Percentiles rank a stretch among this genome's conserved stretches.
Conservation (phyloP, 441 rosid species). For the Iberis amara region DNA sequence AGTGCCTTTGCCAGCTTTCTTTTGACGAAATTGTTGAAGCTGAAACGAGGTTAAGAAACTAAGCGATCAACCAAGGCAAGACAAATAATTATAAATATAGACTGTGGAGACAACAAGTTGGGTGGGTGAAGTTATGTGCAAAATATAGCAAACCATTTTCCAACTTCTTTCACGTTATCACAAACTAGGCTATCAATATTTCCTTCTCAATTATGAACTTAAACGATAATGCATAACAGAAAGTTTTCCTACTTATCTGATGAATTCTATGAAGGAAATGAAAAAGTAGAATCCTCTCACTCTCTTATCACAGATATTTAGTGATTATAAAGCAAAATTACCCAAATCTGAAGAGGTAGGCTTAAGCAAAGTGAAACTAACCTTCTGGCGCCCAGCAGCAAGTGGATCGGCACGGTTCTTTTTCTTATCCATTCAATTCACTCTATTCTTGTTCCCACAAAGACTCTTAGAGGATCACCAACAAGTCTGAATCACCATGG, state of each 20-base stretch:
- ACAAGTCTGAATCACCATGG: conserved; percentile 36
- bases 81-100: conserved; percentile 18
- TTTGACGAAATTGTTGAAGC: conserved; percentile 99
- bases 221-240: background rate
- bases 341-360: conserved; percentile 7
- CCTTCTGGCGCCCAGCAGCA: conserved; percentile 96
- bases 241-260: conserved; percentile 4
- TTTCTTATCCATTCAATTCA: conserved; percentile 84
- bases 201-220: conserved; percentile 16
- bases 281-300: conserved; percentile 4
- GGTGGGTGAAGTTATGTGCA: background rate
- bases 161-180: background rate
- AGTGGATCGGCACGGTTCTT: conserved; percentile 86
- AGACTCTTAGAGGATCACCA: conserved; percentile 30
- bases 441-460: conserved; percentile 31
- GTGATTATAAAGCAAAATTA: background rate
- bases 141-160: background rate
- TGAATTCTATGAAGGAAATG: conserved; percentile 7
- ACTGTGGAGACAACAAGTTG: background rate
- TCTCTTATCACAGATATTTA: conserved; percentile 3
- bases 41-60: conserved; percentile 33
- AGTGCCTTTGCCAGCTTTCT: conserved; percentile 69
- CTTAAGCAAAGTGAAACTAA: conserved; percentile 24
- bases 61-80: conserved; percentile 5
- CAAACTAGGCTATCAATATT: conserved; percentile 2